These are phyloP conservation scores for Paramecium primaurelia DNA, from an alignment of 73 alveolate species.

Conservation along the genomic window DNA sequence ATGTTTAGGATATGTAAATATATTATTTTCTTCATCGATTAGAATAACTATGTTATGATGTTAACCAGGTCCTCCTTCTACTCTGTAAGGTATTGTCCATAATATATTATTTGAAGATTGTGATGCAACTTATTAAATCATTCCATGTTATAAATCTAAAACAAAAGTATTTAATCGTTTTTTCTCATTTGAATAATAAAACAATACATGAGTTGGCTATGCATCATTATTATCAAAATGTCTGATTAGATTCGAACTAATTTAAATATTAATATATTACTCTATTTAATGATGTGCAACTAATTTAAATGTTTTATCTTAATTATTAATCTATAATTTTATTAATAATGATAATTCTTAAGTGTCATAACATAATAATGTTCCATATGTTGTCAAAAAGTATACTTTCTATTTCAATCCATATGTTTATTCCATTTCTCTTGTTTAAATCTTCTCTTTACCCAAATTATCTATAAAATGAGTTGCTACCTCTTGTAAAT, in stretches of 20 bases:
- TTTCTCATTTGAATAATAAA: neutral
- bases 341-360: neutral
- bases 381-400: neutral
- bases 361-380: slow-evolving; percentile 12
- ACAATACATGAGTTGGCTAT: neutral
- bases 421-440: slow-evolving; percentile 16
- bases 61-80: neutral
- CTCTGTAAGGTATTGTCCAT: slow-evolving; percentile 9
- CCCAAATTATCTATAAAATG: neutral
- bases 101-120: neutral
- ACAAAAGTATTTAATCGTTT: neutral
- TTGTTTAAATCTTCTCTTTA: neutral
- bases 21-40: slow-evolving; percentile 5
- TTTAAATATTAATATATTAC: neutral
- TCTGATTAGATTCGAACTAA: neutral
- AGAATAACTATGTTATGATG: neutral
- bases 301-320: neutral
- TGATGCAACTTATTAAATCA: neutral
- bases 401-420: slow-evolving; percentile 32
- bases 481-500: neutral
- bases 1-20: slow-evolving; percentile 22
- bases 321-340: neutral
- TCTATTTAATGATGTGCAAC: slow-evolving; percentile 12
- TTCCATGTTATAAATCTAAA: neutral
- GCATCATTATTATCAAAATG: neutral